Evolutionary conservation across 176 grass and related monocot genomes (phyloP).

Genomic region (Zoysia pacifica): DNA sequence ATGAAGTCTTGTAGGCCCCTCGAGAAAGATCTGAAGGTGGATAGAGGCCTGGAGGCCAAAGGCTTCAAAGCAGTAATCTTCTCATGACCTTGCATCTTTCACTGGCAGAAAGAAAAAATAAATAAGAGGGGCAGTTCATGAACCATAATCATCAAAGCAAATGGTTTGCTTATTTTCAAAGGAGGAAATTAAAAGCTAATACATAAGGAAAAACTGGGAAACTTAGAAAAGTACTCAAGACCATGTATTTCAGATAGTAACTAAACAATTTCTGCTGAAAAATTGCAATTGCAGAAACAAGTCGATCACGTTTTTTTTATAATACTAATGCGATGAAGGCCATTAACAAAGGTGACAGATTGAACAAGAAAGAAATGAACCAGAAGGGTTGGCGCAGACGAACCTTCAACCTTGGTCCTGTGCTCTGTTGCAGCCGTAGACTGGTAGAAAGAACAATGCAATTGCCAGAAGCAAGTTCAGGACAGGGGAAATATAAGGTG

Average conservation of each 20-base stretch:
- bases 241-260: conserved; percentile 14
- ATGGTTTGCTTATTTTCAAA: background rate
- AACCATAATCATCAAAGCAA: background rate
- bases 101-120: conserved; percentile 13
- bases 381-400: conserved; percentile 10
- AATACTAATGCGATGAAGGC: conserved; percentile 6
- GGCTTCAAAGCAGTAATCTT: conserved; percentile 54
- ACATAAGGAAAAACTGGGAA: background rate
- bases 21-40: conserved; percentile 16
- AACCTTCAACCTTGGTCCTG: conserved; percentile 24
- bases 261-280: background rate
- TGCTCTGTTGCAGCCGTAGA: conserved; percentile 14
- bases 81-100: conserved; percentile 44
- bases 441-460: conserved; percentile 36
- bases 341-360: background rate
- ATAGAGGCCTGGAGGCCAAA: conserved; percentile 54
- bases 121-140: background rate
- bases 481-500: conserved; percentile 33
- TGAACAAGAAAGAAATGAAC: conserved; percentile 13
- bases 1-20: conserved; percentile 38
- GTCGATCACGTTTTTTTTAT: background rate
- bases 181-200: background rate
- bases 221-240: background rate
- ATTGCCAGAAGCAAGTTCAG: conserved; percentile 9
- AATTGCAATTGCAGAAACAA: conserved; percentile 1